Conservation (phyloP, 805 yeast species). For the Suhomyces canberraensis region DNA sequence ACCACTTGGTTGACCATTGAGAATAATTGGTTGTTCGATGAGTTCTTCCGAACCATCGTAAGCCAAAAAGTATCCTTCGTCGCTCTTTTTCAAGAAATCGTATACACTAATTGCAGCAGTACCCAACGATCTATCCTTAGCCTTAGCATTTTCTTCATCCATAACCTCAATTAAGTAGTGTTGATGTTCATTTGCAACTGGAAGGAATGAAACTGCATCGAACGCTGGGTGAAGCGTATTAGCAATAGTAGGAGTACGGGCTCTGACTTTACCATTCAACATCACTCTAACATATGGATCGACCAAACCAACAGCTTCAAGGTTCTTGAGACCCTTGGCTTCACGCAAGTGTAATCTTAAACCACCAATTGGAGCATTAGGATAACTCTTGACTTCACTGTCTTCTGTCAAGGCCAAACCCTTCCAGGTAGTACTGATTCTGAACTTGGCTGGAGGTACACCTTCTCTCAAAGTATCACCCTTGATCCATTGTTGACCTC, state of each 20-base stretch:
- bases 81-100: conserved; percentile 47
- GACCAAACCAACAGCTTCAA: conserved; percentile 67
- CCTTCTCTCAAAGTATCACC: conserved; percentile 41
- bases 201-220: conserved; percentile 56
- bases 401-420: conserved; percentile 55
- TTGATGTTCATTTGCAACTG: conserved; percentile 60
- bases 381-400: conserved; percentile 40
- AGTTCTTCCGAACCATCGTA: conserved; percentile 51
- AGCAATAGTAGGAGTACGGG: conserved; percentile 52
- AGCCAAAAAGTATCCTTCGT: conserved; percentile 45
- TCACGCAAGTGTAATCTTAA: conserved; percentile 55
- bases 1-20: conserved; percentile 43
- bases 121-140: conserved; percentile 59
- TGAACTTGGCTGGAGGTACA: conserved; percentile 33
- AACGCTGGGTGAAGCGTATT: conserved; percentile 56
- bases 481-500: conserved; percentile 49
- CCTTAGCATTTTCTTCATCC: conserved; percentile 54
- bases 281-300: conserved; percentile 70
- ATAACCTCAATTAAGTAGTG: conserved; percentile 54
- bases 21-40: conserved; percentile 43
- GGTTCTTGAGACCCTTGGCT: conserved; percentile 49
- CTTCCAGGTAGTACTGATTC: conserved; percentile 64
- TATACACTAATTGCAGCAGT: conserved; percentile 47
- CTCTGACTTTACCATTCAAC: conserved; percentile 55
- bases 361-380: conserved; percentile 64